Base-by-base conservation (phyloP, 2,329 filamentous ascomycete genomes). In the Ceratocystis ficicola region DNA sequence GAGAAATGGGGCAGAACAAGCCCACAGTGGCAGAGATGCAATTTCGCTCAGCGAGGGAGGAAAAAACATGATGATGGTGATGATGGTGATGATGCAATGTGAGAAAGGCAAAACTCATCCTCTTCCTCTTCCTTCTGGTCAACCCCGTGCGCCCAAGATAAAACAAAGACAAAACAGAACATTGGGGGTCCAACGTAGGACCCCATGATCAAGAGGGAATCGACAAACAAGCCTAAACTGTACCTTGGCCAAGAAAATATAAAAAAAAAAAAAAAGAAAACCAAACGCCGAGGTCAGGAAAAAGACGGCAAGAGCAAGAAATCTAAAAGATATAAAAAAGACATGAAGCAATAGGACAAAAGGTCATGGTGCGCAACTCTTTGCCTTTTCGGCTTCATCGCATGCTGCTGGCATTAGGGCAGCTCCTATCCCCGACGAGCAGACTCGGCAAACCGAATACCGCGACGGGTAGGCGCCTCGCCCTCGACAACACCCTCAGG, bases 391-490 rank as follows among this genome's bases (percentile, higher is more conserved):
- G 25, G 32, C 60, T 28, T 10, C 41, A 20, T 12, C n/a, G 30
- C 25, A 30, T 60, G 41, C 12, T 25, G 36, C 41, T 20, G 41
- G 12, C 48, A 17, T 30, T n/a, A 5, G 20, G 28, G 12, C 36
- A 4, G 12, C 52, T 8, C 44, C 36, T 59, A 64, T 28, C 63
- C 46, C 10, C 46, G 55, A 32, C 64, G 64, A 28, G 52, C 28
- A 60, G 64, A 46, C 55, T 86, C 84, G 2, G 83, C 84, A 71
- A 87, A 87, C 28, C 84, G 77, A 68, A 87, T 86, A 2, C 83
- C 83, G 48, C 80, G 79, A 68, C 79, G 77, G 25, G 76, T 71
- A 1, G 80, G 78, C 1, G 80, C 79, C 66, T 83, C 79, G 71
- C 82, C 44, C 28, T 52, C 46, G 30, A 44, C 63, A 4, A 83